Base-by-base conservation (phyloP, 257 asterid species). In the Gynochthodes officinalis region DNA sequence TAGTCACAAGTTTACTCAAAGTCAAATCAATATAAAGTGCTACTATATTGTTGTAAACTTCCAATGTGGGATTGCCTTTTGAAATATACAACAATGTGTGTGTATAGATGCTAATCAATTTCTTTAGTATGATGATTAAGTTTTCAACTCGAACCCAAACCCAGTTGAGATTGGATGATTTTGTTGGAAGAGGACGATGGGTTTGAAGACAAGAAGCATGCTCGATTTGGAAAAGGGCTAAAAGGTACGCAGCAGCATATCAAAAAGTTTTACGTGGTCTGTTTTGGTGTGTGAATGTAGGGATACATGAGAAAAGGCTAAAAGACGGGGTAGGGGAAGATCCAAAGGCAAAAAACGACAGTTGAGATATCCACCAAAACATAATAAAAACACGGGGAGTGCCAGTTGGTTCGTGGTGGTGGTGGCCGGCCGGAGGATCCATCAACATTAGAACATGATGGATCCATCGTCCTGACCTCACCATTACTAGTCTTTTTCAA, bases 231-330 rank as follows among this genome's bases (percentile, higher is more conserved):
- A 15, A 8, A 14, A 19, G 32, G 49, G 39, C 50, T 68, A 32
- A 49, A 28, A 49, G 10, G 46, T 23, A n/a, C 6, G 28, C 61
- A 68, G 13, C 73, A 68, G 21, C 19, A 2, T 67, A 50, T 14
- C 15, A 15, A 19, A 58, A 62, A 67, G 72, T 35, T 27, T 37
- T 9, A 37, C 4, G 40, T 1, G 18, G 48, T 19, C 61, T 49
- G 46, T 67, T 67, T 68, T 49, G 33, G 61, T 68, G 61, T 68
- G 62, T 68, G 61, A 2, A 16, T 67, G 15, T 30, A 30, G 33
- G 28, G 21, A 15, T 58, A 15, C 49, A 59, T 60, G 61, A 64
- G 60, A 46, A 59, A 35, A 32, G 21, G 61, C 49, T 59, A 21
- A 21, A 42, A 46, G 62, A 46, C 46, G 54, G 9, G 21, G 70